phyloP scores from a whole-genome alignment of 306 rosid genomes.

The Luffa acutangula region DNA sequence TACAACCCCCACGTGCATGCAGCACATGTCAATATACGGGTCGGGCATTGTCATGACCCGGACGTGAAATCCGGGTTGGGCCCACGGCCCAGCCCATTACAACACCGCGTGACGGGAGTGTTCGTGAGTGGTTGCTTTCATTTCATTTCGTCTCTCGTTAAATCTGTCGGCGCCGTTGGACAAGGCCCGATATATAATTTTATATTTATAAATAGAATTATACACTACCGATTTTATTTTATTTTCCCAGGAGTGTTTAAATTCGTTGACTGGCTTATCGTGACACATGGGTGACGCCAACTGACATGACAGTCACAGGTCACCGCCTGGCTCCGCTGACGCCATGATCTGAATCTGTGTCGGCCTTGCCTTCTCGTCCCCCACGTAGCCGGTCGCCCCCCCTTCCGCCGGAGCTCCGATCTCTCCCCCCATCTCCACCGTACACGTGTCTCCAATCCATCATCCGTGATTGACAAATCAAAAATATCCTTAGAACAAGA shows the following conservation, averaged over 20 bases:
- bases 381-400: not conserved
- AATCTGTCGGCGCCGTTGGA: slow-evolving; percentile 9
- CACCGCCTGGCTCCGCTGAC: slow-evolving; percentile 6
- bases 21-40: not conserved
- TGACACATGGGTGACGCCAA: slow-evolving; percentile 29
- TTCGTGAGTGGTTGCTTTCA: not conserved
- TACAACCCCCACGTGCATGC: not conserved
- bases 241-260: not conserved
- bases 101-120: not conserved
- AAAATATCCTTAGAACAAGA: not conserved
- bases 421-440: not conserved
- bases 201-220: not conserved
- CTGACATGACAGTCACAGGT: slow-evolving; percentile 16
- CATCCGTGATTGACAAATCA: not conserved
- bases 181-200: not conserved
- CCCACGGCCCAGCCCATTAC: not conserved
- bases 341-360: slow-evolving; percentile 21
- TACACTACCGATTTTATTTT: not conserved
- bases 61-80: not conserved
- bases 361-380: not conserved
- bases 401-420: not conserved
- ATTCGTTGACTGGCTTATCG: slow-evolving; percentile 17
- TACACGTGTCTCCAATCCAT: slow-evolving; percentile 1
- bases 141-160: not conserved
- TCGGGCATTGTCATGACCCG: not conserved